These are phyloP conservation scores for Phytophthora sp. DNA, from an alignment of 352 stramenopile species.

Conservation along the genomic window DNA sequence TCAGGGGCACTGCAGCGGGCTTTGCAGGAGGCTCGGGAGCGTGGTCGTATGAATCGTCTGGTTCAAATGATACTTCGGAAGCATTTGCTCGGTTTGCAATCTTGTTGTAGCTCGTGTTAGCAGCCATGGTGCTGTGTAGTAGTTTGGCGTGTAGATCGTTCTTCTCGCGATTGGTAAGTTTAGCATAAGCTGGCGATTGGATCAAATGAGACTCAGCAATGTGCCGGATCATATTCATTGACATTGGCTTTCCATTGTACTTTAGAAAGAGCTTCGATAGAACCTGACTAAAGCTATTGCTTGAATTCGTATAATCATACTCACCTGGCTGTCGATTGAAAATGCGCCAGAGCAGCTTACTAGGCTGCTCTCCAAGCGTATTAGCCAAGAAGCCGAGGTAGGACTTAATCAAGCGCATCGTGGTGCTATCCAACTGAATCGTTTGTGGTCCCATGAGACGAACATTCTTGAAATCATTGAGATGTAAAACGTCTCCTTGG, in stretches of 20 bases:
- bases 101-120: slow-evolving; percentile 4
- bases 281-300: slow-evolving; percentile 1
- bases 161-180: slow-evolving; percentile 2
- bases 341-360: not conserved
- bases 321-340: slow-evolving; percentile 2
- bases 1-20: not conserved
- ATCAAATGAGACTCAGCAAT: not conserved
- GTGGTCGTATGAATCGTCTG: not conserved
- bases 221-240: slow-evolving; percentile 6
- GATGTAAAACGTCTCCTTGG: not conserved
- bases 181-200: not conserved
- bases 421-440: not conserved
- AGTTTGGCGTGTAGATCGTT: not conserved
- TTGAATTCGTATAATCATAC: not conserved
- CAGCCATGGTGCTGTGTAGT: not conserved
- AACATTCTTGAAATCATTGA: slow-evolving; percentile 4
- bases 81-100: slow-evolving; percentile 1
- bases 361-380: not conserved
- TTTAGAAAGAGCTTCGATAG: slow-evolving; percentile 2
- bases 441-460: not conserved
- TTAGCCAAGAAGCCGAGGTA: not conserved
- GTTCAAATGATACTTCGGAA: slow-evolving; percentile 2
- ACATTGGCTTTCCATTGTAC: slow-evolving; percentile 4
- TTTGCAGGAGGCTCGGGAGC: not conserved
- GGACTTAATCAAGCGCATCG: not conserved